Base-by-base conservation (phyloP, 345 rosid species). In the Eucalyptus pauciflora region DNA sequence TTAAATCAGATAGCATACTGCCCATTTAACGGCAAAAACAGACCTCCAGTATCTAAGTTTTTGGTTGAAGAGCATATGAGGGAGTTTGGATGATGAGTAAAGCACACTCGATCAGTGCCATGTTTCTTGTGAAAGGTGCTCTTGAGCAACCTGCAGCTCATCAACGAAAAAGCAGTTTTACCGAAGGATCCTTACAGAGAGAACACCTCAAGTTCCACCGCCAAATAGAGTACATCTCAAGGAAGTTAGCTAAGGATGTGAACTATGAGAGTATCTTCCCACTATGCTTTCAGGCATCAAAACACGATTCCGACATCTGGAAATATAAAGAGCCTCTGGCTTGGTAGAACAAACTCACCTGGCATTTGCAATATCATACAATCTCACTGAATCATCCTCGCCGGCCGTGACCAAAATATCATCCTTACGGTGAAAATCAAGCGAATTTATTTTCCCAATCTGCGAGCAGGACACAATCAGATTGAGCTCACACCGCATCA, bases 81-180 rank as follows among this genome's bases (percentile, higher is more conserved):
- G 87, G 99, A 98, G 92, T 95, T 98, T 22, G 98, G 99, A 62
- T 98, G 99, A 91, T 98, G 99, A 0, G 99, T 98, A 91, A 98
- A 97, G 92, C 99, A 98, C 52, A 97, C 95, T 37, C 96, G 94
- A 93, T 98, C 99, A 10, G 99, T 92, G 18, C 99, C 99, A 90
- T 95, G 98, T 92, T 95, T 96, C 96, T 94, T 97, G 91, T 98
- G 99, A 91, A 92, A 93, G 41, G 99, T 97, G n/a, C 98, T 97
- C 96, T 97, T 98, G 46, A 98, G 93, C 96, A 96, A 94, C 94
- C 99, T 98, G 90, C 90, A 89, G 50, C 89, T 89, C 90, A 89
- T 20, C 22, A 49, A 86, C 7, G 5, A n/a, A 29, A 45, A 60
- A 43, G 50, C 10, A 27, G 48, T 86, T 76, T 76, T 41, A 76